Evolutionary conservation across 805 yeast genomes (phyloP), one percentile per base, ranked within the genome.

Genomic region (Diddensiella transvaalensis): DNA sequence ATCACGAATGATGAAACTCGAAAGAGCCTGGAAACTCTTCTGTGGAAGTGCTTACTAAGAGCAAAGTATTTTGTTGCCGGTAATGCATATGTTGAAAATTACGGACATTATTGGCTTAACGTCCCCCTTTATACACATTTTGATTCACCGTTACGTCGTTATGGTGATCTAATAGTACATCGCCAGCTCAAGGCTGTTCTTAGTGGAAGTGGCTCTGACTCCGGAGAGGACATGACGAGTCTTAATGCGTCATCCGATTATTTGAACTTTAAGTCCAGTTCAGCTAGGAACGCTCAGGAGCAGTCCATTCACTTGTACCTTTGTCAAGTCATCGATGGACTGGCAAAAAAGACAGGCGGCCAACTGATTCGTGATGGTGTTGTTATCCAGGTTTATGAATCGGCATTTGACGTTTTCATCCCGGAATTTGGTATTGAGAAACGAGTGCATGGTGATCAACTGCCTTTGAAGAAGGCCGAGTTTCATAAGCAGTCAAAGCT

Each of bases 341-440:
- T 87, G 77, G 70, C 80, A 21, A 72, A 79, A 54, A 79, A 76
- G 46, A 69, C 76, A 13, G 82, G 91, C 13, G 96, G 96, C 1
- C 96, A 88, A 64, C 64, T 88, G 44, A 74, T 91, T 54, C 81
- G 89, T 35, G 81, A 83, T 78, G 97, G 95, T 13, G 80, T 88
- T 13, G 93, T 91, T 15, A 69, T 88, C 22, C 96, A 89, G 65
- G 97, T 91, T 6, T 90, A 91, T 65, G 98, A 93, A 67, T 87
- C 96, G 1, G 87, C 98, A 1, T 93, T 93, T 69, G 99, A 93
- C 65, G 91, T 90, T 2, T 79, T 85, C 56, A 74, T 90, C 53
- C 96, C 96, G 1, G 96, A 88, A 56, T 85, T 89, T 69, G 97
- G 97, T 39, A 85, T 90, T 58, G 97, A 90, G 64, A 90, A 90